Evolutionary conservation across 78 protist genomes (phyloP).

Genomic region (Dictyostelium intermedium): DNA sequence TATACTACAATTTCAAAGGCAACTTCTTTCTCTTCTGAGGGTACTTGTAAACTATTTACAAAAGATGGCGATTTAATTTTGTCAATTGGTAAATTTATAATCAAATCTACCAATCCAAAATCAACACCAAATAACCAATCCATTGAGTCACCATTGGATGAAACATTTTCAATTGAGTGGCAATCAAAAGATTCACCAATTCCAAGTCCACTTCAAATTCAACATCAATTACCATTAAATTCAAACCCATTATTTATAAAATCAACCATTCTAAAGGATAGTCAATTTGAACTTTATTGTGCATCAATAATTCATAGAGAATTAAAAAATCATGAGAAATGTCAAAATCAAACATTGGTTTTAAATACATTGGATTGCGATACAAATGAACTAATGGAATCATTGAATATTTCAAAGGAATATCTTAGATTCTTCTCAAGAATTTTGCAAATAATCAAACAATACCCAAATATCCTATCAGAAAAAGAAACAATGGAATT

Average conservation of each 20-base stretch:
- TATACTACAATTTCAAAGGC: not conserved
- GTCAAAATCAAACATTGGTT: not conserved
- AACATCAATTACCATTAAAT: not conserved
- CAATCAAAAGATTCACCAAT: constrained; percentile 53
- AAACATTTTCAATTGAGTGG: constrained; percentile 15
- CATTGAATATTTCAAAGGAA: not conserved
- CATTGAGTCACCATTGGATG: constrained; percentile 40
- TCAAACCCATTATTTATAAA: not conserved
- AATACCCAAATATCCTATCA: not conserved
- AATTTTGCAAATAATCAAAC: not conserved
- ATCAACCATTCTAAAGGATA: not conserved
- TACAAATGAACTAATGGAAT: not conserved
- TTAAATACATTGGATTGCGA: not conserved
- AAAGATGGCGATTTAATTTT: not conserved
- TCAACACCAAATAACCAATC: not conserved
- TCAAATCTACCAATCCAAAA: not conserved
- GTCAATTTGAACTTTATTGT: not conserved
- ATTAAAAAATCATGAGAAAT: not conserved
- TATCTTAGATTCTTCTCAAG: not conserved
- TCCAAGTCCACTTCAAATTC: not conserved
- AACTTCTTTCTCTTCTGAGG: not conserved
- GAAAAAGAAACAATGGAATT: not conserved
- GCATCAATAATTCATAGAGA: not conserved
- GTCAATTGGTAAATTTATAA: not conserved
- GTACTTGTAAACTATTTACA: not conserved